phyloP scores from a whole-genome alignment of 1,284 basidiomycete genomes.

The Leucoagaricus sp. region DNA sequence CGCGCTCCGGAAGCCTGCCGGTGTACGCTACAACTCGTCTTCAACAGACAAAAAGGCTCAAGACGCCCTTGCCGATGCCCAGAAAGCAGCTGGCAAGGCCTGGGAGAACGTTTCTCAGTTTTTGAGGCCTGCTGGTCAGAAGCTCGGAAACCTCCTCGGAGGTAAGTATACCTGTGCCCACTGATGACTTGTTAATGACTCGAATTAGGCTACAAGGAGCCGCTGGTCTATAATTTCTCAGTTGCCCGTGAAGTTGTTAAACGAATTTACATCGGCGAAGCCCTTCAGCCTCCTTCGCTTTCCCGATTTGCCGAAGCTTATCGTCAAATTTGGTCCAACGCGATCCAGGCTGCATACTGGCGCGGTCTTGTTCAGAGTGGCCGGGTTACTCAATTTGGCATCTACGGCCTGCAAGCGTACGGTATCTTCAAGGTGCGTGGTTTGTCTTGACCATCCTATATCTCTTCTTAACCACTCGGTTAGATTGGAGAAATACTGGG shows the following conservation, averaged over 20 bases:
- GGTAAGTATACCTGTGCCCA: slow-evolving; percentile 46
- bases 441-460: slow-evolving; percentile 9
- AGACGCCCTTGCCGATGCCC: slow-evolving; percentile 59
- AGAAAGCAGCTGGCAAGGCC: slow-evolving; percentile 56
- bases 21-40: slow-evolving; percentile 30
- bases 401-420: slow-evolving; percentile 90
- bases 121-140: slow-evolving; percentile 62
- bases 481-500: slow-evolving; percentile 92
- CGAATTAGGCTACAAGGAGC: slow-evolving; percentile 75
- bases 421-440: slow-evolving; percentile 77
- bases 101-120: slow-evolving; percentile 54
- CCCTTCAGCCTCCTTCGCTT: slow-evolving; percentile 80
- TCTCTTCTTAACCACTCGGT: slow-evolving; percentile 33
- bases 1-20: slow-evolving; percentile 1
- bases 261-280: slow-evolving; percentile 90
- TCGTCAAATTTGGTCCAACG: slow-evolving; percentile 70
- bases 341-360: slow-evolving; percentile 71
- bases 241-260: slow-evolving; percentile 85
- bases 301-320: slow-evolving; percentile 71
- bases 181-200: slow-evolving; percentile 2
- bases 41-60: slow-evolving; percentile 65
- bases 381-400: slow-evolving; percentile 75
- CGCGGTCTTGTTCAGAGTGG: slow-evolving; percentile 69
- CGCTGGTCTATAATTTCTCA: slow-evolving; percentile 81
- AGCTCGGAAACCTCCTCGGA: slow-evolving; percentile 61